Evolutionary conservation across 768 basidiomycete genomes (phyloP).

Genomic region (Russula abietina): DNA sequence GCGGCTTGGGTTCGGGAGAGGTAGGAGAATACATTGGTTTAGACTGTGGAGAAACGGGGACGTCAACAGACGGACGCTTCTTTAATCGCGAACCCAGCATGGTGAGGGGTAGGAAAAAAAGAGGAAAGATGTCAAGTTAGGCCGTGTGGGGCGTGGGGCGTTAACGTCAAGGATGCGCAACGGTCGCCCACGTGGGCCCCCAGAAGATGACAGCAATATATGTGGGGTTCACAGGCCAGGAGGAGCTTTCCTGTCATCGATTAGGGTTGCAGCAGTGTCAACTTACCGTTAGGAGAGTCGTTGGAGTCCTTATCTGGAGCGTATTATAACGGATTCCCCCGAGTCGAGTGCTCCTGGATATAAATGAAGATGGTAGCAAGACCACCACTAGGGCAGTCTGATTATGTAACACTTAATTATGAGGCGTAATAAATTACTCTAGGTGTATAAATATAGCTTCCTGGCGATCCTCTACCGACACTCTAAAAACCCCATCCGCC

Average conservation of each 20-base stretch:
- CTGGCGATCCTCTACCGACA: background rate
- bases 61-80: constrained; percentile 19
- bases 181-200: constrained; percentile 7
- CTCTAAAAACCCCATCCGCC: constrained; percentile 19
- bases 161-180: background rate
- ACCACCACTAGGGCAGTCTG: background rate
- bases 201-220: background rate
- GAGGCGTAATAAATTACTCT: background rate
- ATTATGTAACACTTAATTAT: background rate
- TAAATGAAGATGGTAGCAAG: background rate
- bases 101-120: background rate
- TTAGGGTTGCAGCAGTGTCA: background rate
- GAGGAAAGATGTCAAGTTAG: background rate
- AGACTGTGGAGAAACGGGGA: constrained; percentile 33
- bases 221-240: background rate
- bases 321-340: background rate
- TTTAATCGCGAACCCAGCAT: constrained; percentile 20
- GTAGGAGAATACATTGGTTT: constrained; percentile 44
- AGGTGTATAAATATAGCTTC: background rate
- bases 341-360: background rate
- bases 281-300: background rate
- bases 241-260: background rate
- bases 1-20: constrained; percentile 44
- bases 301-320: background rate
- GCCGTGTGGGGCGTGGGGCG: constrained; percentile 5